Percentiles rank a stretch among this genome's conserved stretches.
Evolutionary conservation across 2,329 filamentous ascomycete species (phyloP).

Genomic region (Colletotrichum sp.): DNA sequence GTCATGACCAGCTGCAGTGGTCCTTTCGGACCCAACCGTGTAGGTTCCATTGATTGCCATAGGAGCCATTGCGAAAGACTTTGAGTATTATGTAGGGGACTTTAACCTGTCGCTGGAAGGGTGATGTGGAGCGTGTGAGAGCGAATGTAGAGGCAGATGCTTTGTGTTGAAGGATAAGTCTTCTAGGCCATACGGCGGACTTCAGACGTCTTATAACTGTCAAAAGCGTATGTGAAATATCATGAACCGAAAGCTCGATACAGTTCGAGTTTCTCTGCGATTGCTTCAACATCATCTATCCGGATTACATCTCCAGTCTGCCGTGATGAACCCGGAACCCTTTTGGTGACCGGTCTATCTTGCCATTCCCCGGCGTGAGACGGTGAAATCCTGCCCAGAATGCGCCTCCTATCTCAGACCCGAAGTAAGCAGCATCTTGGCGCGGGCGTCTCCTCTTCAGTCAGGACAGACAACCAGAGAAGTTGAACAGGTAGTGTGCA

Average conservation of each 20-base stretch:
- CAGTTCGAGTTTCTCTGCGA: neutral
- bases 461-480: neutral
- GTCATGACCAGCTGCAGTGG: neutral
- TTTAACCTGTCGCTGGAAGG: neutral
- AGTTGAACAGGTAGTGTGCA: neutral
- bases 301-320: neutral
- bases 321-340: neutral
- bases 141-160: neutral
- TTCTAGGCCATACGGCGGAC: neutral
- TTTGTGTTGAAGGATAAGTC: neutral
- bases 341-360: neutral
- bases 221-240: neutral
- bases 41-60: neutral
- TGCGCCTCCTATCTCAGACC: neutral
- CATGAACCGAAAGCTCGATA: neutral
- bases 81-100: neutral
- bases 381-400: neutral
- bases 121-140: neutral
- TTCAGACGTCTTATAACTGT: neutral
- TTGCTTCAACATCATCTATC: neutral
- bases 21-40: neutral
- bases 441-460: neutral
- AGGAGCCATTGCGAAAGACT: neutral
- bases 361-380: neutral
- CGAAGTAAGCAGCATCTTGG: neutral